phyloP scores from a whole-genome alignment of 1,139 yeast species.

The Magnusiomyces paraingens region DNA sequence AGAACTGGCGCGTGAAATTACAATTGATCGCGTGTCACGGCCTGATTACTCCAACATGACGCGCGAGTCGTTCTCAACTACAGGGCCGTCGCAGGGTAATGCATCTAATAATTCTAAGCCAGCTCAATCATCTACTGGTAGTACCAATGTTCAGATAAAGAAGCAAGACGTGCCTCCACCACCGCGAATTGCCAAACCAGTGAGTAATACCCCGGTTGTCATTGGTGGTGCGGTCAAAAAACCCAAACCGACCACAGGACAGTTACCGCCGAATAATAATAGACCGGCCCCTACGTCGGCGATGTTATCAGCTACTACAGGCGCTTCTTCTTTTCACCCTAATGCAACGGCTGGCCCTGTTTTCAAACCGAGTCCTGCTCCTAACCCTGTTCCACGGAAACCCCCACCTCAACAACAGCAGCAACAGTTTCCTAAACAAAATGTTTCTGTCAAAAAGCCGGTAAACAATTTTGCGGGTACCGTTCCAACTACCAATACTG shows the following conservation, averaged over 20 bases:
- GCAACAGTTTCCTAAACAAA: too few species aligned
- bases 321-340: too few species aligned
- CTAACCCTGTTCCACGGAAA: too few species aligned
- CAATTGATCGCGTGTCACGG: slow-evolving; percentile 29
- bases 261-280: too few species aligned
- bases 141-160: neutral
- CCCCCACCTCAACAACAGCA: too few species aligned
- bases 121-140: neutral
- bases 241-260: neutral
- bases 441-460: too few species aligned
- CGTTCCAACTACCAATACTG: too few species aligned
- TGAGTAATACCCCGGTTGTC: neutral
- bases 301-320: too few species aligned
- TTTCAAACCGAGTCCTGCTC: too few species aligned
- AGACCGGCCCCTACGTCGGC: too few species aligned
- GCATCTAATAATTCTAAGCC: neutral
- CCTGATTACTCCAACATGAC: slow-evolving; percentile 22
- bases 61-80: slow-evolving; percentile 13
- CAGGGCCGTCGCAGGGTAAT: slow-evolving; percentile 2
- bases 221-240: neutral
- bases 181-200: neutral
- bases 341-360: too few species aligned
- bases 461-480: too few species aligned
- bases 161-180: neutral
- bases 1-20: slow-evolving; percentile 50